Evolutionary conservation across 1,139 yeast species (phyloP).

Genomic region (Pneumocystis murina): DNA sequence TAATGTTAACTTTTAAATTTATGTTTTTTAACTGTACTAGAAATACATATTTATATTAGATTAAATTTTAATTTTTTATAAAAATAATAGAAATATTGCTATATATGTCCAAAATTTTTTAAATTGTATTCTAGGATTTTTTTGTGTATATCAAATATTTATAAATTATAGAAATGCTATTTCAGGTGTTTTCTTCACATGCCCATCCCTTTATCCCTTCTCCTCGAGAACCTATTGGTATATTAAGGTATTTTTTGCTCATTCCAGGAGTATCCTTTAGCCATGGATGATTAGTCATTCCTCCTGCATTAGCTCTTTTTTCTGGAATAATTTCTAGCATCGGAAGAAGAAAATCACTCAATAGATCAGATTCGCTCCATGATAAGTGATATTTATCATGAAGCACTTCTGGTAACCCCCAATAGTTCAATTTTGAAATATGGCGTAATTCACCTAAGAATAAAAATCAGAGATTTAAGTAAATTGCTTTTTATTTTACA

Average conservation of each 20-base stretch:
- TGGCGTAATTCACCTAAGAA: conserved; percentile 32
- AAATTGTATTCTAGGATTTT: background rate
- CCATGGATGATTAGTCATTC: conserved; percentile 69
- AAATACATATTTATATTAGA: background rate
- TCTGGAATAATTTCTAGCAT: conserved; percentile 61
- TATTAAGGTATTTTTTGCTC: conserved; percentile 35
- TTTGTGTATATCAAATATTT: background rate
- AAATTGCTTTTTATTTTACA: background rate
- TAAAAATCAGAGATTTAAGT: background rate
- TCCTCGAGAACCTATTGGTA: conserved; percentile 50
- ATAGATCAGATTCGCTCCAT: conserved; percentile 37
- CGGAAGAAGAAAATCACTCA: conserved; percentile 52
- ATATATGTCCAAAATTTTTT: background rate
- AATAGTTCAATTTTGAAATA: conserved; percentile 50
- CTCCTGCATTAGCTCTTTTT: conserved; percentile 65
- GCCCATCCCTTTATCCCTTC: conserved; percentile 69
- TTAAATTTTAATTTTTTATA: background rate
- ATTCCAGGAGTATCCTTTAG: conserved; percentile 46
- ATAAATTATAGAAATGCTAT: background rate
- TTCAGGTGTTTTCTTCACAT: background rate
- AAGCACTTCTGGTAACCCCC: conserved; percentile 54
- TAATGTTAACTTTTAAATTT: background rate
- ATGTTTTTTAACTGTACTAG: background rate
- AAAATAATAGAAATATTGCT: background rate
- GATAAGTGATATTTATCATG: conserved; percentile 57